Conservation (phyloP, 1,284 basidiomycete genomes). For the Malassezia nana region DNA sequence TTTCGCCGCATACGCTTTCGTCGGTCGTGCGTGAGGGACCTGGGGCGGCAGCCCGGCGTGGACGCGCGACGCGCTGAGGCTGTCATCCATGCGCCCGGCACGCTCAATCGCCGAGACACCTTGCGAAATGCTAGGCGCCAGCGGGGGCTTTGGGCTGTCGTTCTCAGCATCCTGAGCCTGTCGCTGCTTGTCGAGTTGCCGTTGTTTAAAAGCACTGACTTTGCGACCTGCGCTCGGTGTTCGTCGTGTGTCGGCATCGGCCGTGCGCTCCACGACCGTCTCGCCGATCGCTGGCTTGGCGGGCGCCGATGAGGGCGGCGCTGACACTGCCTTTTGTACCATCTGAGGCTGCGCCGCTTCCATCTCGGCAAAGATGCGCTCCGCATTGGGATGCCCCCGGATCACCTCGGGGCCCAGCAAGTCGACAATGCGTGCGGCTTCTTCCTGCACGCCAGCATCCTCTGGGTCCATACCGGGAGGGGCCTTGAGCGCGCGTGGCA, state of each 20-base stretch:
- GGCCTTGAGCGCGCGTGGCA: neutral
- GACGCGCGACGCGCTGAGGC: slow-evolving; percentile 18
- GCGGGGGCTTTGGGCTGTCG: neutral
- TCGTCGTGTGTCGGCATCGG: neutral
- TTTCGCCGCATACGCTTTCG: slow-evolving; percentile 41
- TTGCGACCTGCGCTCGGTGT: slow-evolving; percentile 17
- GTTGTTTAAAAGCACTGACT: slow-evolving; percentile 35
- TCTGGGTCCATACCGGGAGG: slow-evolving; percentile 26
- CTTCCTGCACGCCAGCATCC: slow-evolving; percentile 37
- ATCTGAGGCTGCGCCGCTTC: slow-evolving; percentile 5
- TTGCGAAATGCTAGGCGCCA: slow-evolving; percentile 24
- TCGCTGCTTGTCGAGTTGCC: slow-evolving; percentile 22
- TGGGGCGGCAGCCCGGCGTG: slow-evolving; percentile 31
- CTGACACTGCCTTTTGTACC: slow-evolving; percentile 8
- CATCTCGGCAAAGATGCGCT: slow-evolving; percentile 17
- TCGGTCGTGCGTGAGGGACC: slow-evolving; percentile 40
- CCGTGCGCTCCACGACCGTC: slow-evolving; percentile 7
- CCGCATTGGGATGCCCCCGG: slow-evolving; percentile 32
- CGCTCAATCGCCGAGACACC: slow-evolving; percentile 40
- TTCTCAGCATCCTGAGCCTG: neutral
- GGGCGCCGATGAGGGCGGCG: slow-evolving; percentile 2
- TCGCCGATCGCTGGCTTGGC: slow-evolving; percentile 7
- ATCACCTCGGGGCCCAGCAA: slow-evolving; percentile 38
- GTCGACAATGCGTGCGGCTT: slow-evolving; percentile 37
- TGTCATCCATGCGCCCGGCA: slow-evolving; percentile 27